A percentile compares a stretch with the other conserved stretches of the same genome.
Evolutionary conservation across 2,329 filamentous ascomycete genomes (phyloP).

Genomic region (Verticillium klebahnii): DNA sequence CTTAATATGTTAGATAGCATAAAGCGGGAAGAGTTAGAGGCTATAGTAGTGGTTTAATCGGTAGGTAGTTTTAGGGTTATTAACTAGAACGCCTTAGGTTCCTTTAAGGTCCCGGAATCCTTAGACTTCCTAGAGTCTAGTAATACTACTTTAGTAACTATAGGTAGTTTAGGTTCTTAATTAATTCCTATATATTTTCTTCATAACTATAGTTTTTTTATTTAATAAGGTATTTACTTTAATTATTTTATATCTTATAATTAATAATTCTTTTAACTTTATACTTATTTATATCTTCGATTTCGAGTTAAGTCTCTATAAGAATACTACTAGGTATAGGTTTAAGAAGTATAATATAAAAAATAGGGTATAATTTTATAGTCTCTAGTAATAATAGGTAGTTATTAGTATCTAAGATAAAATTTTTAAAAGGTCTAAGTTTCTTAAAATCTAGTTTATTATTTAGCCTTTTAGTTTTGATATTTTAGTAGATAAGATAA

Average conservation of each 20-base stretch:
- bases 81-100: too few species aligned
- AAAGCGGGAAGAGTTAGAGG: too few species aligned
- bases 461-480: not conserved
- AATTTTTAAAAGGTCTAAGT: not conserved
- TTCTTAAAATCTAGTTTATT: constrained; percentile 1
- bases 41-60: too few species aligned
- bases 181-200: not conserved
- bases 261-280: not conserved
- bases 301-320: not conserved
- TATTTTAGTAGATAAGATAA: constrained; percentile 1
- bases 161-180: not conserved
- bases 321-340: not conserved
- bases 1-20: too few species aligned
- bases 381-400: constrained; percentile 3
- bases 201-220: not conserved
- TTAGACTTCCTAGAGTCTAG: too few species aligned
- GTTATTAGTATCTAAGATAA: constrained; percentile 1
- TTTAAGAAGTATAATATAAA: constrained; percentile 1
- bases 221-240: not conserved
- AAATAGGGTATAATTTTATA: constrained; percentile 1
- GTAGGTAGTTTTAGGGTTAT: not conserved
- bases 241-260: too few species aligned
- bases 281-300: not conserved
- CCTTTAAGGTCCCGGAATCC: too few species aligned
- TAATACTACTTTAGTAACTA: not conserved